phyloP scores from a whole-genome alignment of 2,329 filamentous ascomycete genomes.

The Calycina herbarum region DNA sequence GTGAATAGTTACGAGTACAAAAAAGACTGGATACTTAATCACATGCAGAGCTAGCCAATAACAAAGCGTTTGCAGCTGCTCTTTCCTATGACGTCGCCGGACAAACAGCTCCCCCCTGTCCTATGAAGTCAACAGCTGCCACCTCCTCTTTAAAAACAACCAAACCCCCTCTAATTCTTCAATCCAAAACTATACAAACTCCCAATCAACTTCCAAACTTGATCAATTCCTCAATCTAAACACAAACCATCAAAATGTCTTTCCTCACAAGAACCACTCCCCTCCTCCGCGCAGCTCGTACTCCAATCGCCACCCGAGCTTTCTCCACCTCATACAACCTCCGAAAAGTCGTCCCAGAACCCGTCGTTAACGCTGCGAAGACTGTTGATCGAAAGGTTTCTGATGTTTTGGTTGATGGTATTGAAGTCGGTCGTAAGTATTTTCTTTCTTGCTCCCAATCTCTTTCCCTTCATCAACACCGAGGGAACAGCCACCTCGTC shows the following conservation, averaged over 20 bases:
- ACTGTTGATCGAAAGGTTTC: constrained; percentile 59
- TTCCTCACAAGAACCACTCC: constrained; percentile 50
- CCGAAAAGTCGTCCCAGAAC: constrained; percentile 52
- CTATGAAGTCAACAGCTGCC: constrained; percentile 5
- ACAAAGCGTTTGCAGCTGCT: background rate
- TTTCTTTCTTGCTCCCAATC: background rate
- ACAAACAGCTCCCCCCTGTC: constrained; percentile 5
- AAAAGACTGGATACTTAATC: background rate
- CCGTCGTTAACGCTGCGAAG: constrained; percentile 61
- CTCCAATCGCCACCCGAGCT: constrained; percentile 41
- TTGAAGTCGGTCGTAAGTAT: constrained; percentile 56
- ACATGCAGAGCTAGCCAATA: background rate
- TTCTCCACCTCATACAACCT: constrained; percentile 50
- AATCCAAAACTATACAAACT: constrained; percentile 4
- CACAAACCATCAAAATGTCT: constrained; percentile 45
- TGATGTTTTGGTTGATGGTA: constrained; percentile 61
- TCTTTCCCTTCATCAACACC: background rate
- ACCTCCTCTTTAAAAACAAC: constrained; percentile 1
- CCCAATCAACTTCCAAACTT: background rate
- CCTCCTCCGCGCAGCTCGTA: constrained; percentile 39
- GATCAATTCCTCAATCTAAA: constrained; percentile 7
- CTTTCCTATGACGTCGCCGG: constrained; percentile 3
- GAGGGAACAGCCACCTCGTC: background rate
- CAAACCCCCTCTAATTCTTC: background rate
- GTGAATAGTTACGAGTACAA: background rate